Evolutionary conservation across 306 rosid genomes (phyloP).

Genomic region (Corylus americana): DNA sequence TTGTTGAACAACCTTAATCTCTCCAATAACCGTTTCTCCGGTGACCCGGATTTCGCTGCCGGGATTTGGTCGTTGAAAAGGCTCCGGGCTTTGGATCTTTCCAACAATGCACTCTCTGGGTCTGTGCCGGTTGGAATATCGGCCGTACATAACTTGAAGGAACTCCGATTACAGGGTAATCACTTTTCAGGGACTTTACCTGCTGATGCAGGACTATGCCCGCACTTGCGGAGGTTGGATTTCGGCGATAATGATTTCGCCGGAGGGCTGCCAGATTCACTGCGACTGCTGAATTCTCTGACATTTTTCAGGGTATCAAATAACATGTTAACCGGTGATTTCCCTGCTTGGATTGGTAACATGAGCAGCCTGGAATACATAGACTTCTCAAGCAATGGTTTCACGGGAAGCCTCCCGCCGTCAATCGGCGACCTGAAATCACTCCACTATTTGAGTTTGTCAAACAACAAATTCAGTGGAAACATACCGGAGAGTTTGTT

Average conservation of each 20-base stretch:
- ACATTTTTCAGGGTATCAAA: constrained; percentile 42
- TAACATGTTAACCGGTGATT: constrained; percentile 47
- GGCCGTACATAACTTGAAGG: constrained; percentile 65
- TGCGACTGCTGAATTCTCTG: constrained; percentile 48
- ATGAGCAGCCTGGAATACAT: constrained; percentile 53
- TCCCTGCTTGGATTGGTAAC: constrained; percentile 77
- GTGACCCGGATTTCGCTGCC: constrained; percentile 45
- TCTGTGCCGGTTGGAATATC: constrained; percentile 62
- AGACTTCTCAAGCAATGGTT: constrained; percentile 65
- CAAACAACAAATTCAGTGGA: constrained; percentile 65
- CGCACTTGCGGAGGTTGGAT: constrained; percentile 62
- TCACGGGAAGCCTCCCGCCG: constrained; percentile 55
- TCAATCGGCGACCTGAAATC: constrained; percentile 57
- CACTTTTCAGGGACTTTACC: constrained; percentile 74
- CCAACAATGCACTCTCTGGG: constrained; percentile 68
- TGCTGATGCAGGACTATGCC: constrained; percentile 66
- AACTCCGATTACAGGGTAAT: constrained; percentile 48
- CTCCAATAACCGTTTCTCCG: constrained; percentile 61
- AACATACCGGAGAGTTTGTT: constrained; percentile 74
- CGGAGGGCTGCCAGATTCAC: constrained; percentile 54
- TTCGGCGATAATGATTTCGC: constrained; percentile 55
- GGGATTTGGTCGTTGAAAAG: constrained; percentile 64
- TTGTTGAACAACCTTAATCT: constrained; percentile 60
- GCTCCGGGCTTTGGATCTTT: constrained; percentile 75
- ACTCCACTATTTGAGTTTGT: constrained; percentile 48